phyloP scores from a whole-genome alignment of 176 grass and related monocot genomes.

The Oryza coarctata region DNA sequence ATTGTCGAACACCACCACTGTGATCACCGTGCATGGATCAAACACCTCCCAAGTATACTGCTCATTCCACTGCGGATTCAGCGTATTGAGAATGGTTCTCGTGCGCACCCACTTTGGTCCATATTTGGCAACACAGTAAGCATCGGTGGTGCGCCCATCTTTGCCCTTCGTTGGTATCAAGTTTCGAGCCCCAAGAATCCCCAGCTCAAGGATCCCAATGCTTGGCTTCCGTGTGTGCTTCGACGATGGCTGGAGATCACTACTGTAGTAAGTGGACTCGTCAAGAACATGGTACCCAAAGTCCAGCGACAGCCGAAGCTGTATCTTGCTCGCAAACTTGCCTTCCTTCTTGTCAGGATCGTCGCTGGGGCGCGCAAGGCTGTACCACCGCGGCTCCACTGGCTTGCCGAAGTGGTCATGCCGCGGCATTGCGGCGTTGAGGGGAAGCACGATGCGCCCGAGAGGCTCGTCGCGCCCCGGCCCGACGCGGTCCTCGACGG shows the following conservation, averaged over 20 bases:
- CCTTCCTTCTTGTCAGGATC: conserved; percentile 70
- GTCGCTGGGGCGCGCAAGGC: conserved; percentile 49
- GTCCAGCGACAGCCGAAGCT: conserved; percentile 74
- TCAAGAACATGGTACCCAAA: conserved; percentile 91
- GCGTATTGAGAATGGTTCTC: conserved; percentile 69
- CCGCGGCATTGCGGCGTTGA: conserved; percentile 39
- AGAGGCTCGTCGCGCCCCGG: conserved; percentile 67
- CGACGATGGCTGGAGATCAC: conserved; percentile 77
- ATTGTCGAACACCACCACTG: conserved; percentile 86
- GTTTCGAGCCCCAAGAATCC: conserved; percentile 73
- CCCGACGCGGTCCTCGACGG: conserved; percentile 78
- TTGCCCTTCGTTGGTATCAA: conserved; percentile 84
- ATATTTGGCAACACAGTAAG: conserved; percentile 93
- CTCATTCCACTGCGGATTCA: conserved; percentile 90
- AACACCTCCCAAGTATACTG: conserved; percentile 99
- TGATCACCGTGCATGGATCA: conserved; percentile 88
- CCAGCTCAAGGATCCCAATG: conserved; percentile 86
- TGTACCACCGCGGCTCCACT: conserved; percentile 71
- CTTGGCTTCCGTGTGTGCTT: conserved; percentile 68
- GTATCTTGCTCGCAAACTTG: conserved; percentile 89
- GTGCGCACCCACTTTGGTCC: conserved; percentile 90
- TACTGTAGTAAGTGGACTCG: conserved; percentile 93
- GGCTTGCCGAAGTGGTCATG: conserved; percentile 77
- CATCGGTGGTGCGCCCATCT: conserved; percentile 67
- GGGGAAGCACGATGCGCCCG: conserved; percentile 58